These are phyloP conservation scores for Populus simonii DNA, from an alignment of 345 rosid genomes.

Conservation along the genomic window DNA sequence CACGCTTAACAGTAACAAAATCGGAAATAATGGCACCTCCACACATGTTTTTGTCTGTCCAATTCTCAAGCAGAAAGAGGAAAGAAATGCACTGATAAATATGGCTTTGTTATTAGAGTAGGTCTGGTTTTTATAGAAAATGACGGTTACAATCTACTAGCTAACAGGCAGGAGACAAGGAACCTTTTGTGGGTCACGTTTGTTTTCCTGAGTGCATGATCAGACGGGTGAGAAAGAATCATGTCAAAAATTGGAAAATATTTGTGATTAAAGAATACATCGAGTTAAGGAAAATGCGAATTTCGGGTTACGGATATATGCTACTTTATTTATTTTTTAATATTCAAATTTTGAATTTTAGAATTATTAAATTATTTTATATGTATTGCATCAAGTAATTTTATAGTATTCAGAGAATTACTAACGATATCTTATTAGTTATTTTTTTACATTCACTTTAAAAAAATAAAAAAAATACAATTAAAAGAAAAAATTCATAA, in stretches of 20 bases:
- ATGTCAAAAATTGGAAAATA: background rate
- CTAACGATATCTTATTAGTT: too few relatives aligned
- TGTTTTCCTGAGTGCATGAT: background rate
- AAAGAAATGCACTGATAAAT: background rate
- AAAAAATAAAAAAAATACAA: too few relatives aligned
- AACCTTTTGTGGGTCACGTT: background rate
- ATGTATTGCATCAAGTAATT: too few relatives aligned
- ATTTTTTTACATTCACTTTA: too few relatives aligned
- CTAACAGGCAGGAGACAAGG: slow-evolving; percentile 8
- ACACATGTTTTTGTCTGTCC: slow-evolving; percentile 48
- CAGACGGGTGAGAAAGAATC: slow-evolving; percentile 30
- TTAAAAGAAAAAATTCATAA: too few relatives aligned
- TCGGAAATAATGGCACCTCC: slow-evolving; percentile 72
- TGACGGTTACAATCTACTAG: slow-evolving; percentile 15
- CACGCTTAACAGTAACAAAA: slow-evolving; percentile 30
- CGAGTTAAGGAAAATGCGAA: too few relatives aligned
- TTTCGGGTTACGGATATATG: too few relatives aligned
- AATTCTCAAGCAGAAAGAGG: background rate
- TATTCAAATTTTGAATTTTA: too few relatives aligned
- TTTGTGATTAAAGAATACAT: background rate
- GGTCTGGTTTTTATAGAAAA: slow-evolving; percentile 6
- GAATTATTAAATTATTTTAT: too few relatives aligned
- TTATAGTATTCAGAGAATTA: too few relatives aligned
- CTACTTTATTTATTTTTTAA: too few relatives aligned
- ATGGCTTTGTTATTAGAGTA: too few relatives aligned